These are phyloP conservation scores for Chamaecyparis obtusa DNA, from an alignment of 75 land plant species.

Conservation along the genomic window DNA sequence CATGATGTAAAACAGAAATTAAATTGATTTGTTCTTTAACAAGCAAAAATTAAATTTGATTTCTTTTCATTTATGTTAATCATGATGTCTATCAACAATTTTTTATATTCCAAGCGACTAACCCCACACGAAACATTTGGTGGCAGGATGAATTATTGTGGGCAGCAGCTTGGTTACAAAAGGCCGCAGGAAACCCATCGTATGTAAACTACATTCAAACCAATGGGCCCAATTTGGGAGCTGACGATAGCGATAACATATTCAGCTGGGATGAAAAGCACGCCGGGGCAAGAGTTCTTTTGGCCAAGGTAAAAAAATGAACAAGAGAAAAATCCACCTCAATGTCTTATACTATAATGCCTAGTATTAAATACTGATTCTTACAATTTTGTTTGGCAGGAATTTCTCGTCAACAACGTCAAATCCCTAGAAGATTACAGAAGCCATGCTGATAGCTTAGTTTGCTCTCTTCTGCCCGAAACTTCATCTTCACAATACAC, in stretches of 20 bases:
- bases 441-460: constrained; percentile 24
- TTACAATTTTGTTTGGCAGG: not conserved
- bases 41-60: no score
- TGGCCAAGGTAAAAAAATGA: constrained; percentile 22
- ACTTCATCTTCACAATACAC: constrained; percentile 16
- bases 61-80: no score
- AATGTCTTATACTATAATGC: not conserved
- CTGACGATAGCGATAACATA: constrained; percentile 13
- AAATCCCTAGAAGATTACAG: constrained; percentile 18
- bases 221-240: constrained; percentile 17
- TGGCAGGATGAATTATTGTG: constrained; percentile 36
- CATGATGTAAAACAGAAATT: no score
- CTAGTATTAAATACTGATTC: not conserved
- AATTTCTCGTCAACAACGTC: not conserved
- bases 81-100: no score
- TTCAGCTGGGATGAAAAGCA: constrained; percentile 49
- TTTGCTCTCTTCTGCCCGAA: constrained; percentile 22
- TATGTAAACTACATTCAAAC: constrained; percentile 31
- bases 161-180: constrained; percentile 52
- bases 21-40: no score
- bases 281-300: constrained; percentile 36
- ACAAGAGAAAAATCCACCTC: not conserved
- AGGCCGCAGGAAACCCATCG: constrained; percentile 15
- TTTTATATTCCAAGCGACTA: not conserved
- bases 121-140: not conserved